phyloP scores from a whole-genome alignment of 495 filamentous ascomycete species.

The Aspergillus bertholletiae region DNA sequence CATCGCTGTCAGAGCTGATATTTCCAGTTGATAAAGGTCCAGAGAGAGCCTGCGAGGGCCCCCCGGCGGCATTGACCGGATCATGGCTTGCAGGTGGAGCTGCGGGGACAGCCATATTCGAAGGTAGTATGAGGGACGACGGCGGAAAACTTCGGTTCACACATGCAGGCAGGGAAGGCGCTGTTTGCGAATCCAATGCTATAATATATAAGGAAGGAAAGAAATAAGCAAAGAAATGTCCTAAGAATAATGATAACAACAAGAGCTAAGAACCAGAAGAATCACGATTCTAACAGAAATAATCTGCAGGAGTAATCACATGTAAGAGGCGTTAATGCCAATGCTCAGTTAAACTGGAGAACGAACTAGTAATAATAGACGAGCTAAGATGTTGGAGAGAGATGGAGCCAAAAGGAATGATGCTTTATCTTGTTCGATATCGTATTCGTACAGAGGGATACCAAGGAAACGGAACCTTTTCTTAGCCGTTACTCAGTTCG shows the following conservation, averaged over 20 bases:
- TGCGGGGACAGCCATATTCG: constrained; percentile 4
- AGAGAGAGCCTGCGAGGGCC: not conserved
- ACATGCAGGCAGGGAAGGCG: constrained; percentile 7
- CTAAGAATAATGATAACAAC: not conserved
- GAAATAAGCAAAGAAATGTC: not conserved
- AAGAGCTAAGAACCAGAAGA: not conserved
- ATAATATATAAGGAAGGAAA: too few relatives aligned
- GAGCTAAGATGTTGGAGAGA: not conserved
- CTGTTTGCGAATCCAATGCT: not conserved
- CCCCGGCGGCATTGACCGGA: constrained; percentile 3
- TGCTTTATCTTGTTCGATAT: not conserved
- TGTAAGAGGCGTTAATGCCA: not conserved
- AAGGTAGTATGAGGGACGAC: not conserved
- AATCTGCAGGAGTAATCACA: not conserved
- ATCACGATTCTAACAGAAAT: not conserved
- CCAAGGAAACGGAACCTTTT: not conserved
- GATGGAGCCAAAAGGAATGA: constrained; percentile 1
- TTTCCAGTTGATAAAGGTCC: not conserved
- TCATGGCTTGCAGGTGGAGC: not conserved
- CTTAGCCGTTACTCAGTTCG: not conserved
- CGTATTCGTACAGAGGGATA: not conserved
- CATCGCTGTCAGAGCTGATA: constrained; percentile 41
- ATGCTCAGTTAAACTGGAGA: not conserved
- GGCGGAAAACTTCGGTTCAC: not conserved
- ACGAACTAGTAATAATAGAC: not conserved